Conservation (phyloP, 495 filamentous ascomycete genomes). For the Penicillium goetzii region DNA sequence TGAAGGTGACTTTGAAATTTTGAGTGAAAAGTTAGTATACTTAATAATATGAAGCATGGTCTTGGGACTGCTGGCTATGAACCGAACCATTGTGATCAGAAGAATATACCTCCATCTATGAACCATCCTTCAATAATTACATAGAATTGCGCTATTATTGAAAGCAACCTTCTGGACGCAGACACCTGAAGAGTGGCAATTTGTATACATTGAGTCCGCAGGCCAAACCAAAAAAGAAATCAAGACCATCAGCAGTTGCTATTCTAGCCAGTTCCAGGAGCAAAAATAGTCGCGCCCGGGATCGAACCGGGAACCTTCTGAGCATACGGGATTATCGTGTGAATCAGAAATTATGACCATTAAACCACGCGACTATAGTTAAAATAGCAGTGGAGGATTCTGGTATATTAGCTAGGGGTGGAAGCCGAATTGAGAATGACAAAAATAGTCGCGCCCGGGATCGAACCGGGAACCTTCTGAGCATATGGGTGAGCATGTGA, state of each 20-base stretch:
- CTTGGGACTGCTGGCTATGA: neutral
- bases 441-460: conserved; percentile 45
- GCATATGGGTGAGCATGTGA: conserved; percentile 24
- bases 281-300: conserved; percentile 44
- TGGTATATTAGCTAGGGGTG: no score
- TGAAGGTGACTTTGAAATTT: neutral
- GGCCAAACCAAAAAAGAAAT: neutral
- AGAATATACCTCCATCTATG: no score
- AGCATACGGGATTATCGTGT: conserved; percentile 2
- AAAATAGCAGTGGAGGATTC: no score
- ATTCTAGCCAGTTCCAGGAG: neutral
- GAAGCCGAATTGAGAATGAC: no score
- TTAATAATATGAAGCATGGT: conserved; percentile 5
- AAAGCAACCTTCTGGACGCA: no score
- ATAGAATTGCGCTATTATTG: no score
- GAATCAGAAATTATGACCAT: conserved; percentile 38
- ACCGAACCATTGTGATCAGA: neutral
- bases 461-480: conserved; percentile 43
- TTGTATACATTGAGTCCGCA: no score
- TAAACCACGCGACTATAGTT: conserved; percentile 26
- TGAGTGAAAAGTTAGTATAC: conserved; percentile 7
- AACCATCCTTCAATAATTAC: no score
- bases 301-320: conserved; percentile 44
- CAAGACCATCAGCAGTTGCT: neutral
- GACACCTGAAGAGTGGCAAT: no score